Evolutionary conservation across 1,284 basidiomycete species (phyloP), one percentile per base, ranked within the genome.

Genomic region (Salmacisia buchloeana): DNA sequence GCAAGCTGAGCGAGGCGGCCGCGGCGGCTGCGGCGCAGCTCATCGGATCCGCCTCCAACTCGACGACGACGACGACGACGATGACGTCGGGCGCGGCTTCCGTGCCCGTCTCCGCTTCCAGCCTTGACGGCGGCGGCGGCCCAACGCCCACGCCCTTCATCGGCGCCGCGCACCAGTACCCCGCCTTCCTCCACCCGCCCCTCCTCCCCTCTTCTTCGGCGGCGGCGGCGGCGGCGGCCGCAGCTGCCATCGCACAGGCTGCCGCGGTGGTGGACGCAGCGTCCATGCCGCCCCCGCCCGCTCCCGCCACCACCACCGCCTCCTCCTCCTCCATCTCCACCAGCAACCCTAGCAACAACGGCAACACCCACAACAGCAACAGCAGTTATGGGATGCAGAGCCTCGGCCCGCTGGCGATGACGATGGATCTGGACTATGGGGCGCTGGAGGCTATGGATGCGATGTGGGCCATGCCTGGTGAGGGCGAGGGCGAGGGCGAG

Each of bases 321-420:
- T 21, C 6, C 41, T 21, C 7, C 41, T 43, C 18, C 49, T 54
- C 27, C 49, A 54, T 33, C 49, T 31, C 18, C 18, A 43, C 41
- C 49, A n/a, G n/a, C n/a, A n/a, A n/a, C n/a, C n/a, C n/a, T n/a
- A n/a, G n/a, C n/a, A n/a, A n/a, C n/a, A n/a, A n/a, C n/a, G n/a
- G n/a, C n/a, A n/a, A n/a, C n/a, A n/a, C n/a, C n/a, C n/a, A n/a
- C n/a, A n/a, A n/a, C n/a, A n/a, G n/a, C n/a, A n/a, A n/a, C n/a
- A n/a, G n/a, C n/a, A n/a, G n/a, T n/a, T 54, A 54, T n/a, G 49
- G 27, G 2, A 54, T 54, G 49, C 49, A 54, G 49, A 54, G 29
- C 21, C 27, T 54, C 4, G 49, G 49, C 7, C 49, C 49, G 27
- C 15, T 54, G 27, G 49, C 49, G 29, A 54, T 54, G 49, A 54